Base-by-base conservation (phyloP, 305 asterid species). In the Solanum aculeatissimum region DNA sequence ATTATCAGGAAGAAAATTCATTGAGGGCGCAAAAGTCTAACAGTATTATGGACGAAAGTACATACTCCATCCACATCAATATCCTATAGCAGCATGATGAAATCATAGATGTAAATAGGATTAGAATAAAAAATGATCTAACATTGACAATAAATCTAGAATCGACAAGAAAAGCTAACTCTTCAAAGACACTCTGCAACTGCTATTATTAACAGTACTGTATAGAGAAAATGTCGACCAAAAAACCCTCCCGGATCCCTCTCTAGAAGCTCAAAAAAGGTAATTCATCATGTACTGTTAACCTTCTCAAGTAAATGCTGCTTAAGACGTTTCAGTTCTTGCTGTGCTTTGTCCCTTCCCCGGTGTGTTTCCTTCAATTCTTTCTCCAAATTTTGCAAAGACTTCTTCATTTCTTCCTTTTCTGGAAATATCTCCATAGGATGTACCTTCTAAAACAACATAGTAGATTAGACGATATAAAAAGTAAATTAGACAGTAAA, bases 261-360 rank as follows among this genome's bases (percentile, higher is more conserved):
- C 58, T 72, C 40, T 75, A 45, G 81, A 49, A 75, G 25, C 81
- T 75, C 62, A 25, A 75, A 49, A 23, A 74, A 75, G 1, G 42
- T 75, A 49, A 27, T 16, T 25, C 81, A 15, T 75, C 55, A 47
- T 15, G 42, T 16, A 49, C 40, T 75, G n/a, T 15, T 75, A 62
- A 95, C 99, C 99, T 95, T 97, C 85, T 97, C 99, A 89, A 95
- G 89, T 81, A 97, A 90, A 89, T 95, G 99, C 87, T 95, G 99
- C 91, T 97, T 97, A 83, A 97, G 97, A 80, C 99, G 98, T 84
- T 92, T 93, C 90, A 97, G 93, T 87, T 92, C 90, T 87, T 92
- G 95, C 87, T 90, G 84, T 69, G 98, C 94, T 89, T 95, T 97
- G 82, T 97, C 98, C 93, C 90, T 94, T 86, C 89, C 96, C 83